Evolutionary conservation across 257 asterid genomes (phyloP).

Genomic region (Solanum virginianum): DNA sequence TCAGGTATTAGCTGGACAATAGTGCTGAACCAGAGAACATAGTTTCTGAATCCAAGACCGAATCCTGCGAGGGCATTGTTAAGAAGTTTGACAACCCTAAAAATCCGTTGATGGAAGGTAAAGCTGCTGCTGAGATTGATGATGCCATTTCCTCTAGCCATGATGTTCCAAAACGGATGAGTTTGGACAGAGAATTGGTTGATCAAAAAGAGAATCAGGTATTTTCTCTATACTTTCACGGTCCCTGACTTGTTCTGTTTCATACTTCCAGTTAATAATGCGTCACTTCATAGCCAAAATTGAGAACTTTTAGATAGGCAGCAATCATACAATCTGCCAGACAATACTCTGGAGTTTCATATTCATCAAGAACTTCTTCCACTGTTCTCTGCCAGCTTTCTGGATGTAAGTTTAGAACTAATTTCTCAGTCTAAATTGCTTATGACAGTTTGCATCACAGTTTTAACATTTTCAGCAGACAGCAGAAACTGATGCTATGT

Average conservation of each 20-base stretch:
- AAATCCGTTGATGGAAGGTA: constrained; percentile 2
- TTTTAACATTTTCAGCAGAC: no score
- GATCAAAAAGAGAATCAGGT: not conserved
- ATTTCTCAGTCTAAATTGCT: no score
- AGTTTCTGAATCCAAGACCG: not conserved
- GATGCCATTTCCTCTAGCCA: not conserved
- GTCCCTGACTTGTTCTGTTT: not conserved
- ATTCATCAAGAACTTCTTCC: no score
- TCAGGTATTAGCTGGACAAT: constrained; percentile 4
- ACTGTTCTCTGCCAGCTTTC: no score
- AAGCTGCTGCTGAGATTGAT: not conserved
- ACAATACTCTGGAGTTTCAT: no score
- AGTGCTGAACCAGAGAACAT: not conserved
- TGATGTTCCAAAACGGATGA: not conserved
- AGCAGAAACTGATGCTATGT: no score
- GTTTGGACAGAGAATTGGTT: not conserved
- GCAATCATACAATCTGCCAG: not conserved
- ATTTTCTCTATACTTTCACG: not conserved
- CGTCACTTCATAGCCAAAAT: not conserved
- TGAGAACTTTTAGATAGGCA: not conserved
- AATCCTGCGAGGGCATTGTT: not conserved
- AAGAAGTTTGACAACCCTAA: not conserved
- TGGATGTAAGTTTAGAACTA: no score
- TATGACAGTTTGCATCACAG: no score
- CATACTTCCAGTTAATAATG: not conserved